Percentiles rank a stretch among this genome's conserved stretches.
Conservation (phyloP, 805 yeast species). For the Vanderwaltozyma verrucispora region DNA sequence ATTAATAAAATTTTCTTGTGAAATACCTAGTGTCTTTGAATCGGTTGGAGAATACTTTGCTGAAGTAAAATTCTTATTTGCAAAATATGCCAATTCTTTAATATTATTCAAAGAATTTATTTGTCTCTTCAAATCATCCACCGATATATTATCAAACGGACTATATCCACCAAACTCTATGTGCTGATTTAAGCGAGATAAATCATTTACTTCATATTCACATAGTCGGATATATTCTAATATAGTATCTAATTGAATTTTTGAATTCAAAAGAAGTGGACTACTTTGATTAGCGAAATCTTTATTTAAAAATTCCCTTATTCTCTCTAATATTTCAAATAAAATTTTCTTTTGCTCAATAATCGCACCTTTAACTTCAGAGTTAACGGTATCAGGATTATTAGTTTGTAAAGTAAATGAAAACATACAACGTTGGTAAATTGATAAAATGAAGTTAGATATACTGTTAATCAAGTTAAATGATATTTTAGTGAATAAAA, state of each 20-base stretch:
- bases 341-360: conserved; percentile 11
- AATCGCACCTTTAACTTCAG: not conserved
- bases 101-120: conserved; percentile 13
- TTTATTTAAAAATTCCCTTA: conserved; percentile 17
- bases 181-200: not conserved
- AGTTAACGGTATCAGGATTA: not conserved
- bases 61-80: conserved; percentile 18
- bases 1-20: conserved; percentile 10
- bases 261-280: conserved; percentile 10
- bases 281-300: conserved; percentile 17
- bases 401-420: not conserved
- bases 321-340: conserved; percentile 12
- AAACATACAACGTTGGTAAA: conserved; percentile 13
- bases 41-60: conserved; percentile 8
- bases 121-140: conserved; percentile 7
- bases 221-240: conserved; percentile 10
- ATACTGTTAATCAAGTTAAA: conserved; percentile 7
- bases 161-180: conserved; percentile 4
- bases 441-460: conserved; percentile 15
- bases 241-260: conserved; percentile 10
- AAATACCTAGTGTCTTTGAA: conserved; percentile 18
- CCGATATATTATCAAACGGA: conserved; percentile 14
- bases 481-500: not conserved
- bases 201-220: conserved; percentile 1
- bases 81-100: conserved; percentile 20